phyloP scores from a whole-genome alignment of 176 grass and related monocot species.

The Aegilops speltoides region DNA sequence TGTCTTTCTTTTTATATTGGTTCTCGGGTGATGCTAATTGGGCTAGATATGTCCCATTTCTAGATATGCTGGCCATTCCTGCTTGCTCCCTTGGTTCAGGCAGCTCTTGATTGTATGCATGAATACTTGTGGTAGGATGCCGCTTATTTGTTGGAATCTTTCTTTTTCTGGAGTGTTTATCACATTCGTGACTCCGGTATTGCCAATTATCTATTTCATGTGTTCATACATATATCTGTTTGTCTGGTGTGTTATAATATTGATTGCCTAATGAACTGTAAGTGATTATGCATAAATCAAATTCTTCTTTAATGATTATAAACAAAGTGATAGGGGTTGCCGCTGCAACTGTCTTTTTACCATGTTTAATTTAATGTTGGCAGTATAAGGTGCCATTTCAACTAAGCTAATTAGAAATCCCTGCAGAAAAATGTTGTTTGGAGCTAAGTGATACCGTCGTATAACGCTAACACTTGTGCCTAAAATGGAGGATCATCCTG shows the following conservation, averaged over 20 bases:
- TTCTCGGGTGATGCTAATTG: neutral
- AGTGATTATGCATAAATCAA: neutral
- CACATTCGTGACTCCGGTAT: neutral
- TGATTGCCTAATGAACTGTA: neutral
- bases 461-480: constrained; percentile 24
- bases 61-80: neutral
- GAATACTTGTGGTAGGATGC: neutral
- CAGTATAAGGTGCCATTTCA: constrained; percentile 20
- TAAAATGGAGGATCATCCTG: constrained; percentile 48
- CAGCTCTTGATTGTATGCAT: constrained; percentile 7
- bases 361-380: constrained; percentile 22
- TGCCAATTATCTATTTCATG: neutral
- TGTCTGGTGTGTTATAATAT: neutral
- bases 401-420: neutral
- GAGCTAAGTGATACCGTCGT: constrained; percentile 30
- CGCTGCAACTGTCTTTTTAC: neutral
- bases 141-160: neutral
- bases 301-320: neutral
- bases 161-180: constrained; percentile 6
- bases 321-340: neutral
- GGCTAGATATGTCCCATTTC: constrained; percentile 4
- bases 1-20: neutral
- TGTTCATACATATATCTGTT: neutral
- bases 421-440: constrained; percentile 32
- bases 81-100: neutral